Evolutionary conservation across 2,329 filamentous ascomycete genomes (phyloP).

Genomic region (Nigrospora oryzae): DNA sequence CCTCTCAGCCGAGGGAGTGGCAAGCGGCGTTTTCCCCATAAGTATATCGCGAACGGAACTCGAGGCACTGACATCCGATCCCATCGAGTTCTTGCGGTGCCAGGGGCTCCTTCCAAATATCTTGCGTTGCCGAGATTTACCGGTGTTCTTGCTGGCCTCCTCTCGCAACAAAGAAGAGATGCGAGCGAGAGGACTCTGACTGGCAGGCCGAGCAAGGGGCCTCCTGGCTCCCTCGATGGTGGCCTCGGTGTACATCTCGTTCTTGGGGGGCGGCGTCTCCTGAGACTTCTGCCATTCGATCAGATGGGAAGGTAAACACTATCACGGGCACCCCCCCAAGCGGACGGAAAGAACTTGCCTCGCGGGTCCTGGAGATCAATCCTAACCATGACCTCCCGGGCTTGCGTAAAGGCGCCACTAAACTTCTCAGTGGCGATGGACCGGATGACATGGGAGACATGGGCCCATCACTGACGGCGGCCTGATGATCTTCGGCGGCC

Average conservation of each 20-base stretch:
- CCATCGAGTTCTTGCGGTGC: conserved; percentile 27
- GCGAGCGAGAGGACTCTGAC: conserved; percentile 6
- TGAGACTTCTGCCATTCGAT: too few species aligned
- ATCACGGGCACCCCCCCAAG: too few species aligned
- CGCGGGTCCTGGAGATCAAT: too few species aligned
- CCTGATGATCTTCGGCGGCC: too few species aligned
- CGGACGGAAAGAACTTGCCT: too few species aligned
- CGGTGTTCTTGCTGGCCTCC: conserved; percentile 16
- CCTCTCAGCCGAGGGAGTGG: conserved; percentile 15
- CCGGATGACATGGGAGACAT: too few species aligned
- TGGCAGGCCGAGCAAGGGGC: conserved; percentile 1
- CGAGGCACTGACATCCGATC: conserved; percentile 27
- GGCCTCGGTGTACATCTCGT: conserved; percentile 4
- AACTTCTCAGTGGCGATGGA: too few species aligned
- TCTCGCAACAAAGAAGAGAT: conserved; percentile 21
- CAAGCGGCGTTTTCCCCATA: conserved; percentile 24
- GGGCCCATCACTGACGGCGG: too few species aligned
- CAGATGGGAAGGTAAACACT: too few species aligned
- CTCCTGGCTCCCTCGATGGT: conserved; percentile 3
- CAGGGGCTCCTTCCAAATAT: conserved; percentile 32
- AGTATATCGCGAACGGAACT: conserved; percentile 32
- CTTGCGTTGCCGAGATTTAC: conserved; percentile 19
- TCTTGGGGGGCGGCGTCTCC: background rate
- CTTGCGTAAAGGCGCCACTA: too few species aligned
- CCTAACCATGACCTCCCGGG: too few species aligned